Evolutionary conservation across 805 yeast genomes (phyloP).

Genomic region (Wickerhamiella qilinensis): DNA sequence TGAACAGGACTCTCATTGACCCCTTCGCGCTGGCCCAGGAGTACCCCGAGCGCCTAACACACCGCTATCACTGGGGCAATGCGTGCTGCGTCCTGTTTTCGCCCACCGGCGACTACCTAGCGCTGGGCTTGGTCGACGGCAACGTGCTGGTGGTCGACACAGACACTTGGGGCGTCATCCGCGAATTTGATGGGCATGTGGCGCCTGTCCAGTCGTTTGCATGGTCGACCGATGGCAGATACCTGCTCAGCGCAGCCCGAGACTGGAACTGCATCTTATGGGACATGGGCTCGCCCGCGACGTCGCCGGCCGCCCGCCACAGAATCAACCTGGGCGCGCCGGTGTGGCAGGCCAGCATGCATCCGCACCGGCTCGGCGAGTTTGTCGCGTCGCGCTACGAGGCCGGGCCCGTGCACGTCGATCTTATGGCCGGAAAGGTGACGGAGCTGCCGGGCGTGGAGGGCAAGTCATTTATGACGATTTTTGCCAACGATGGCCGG

Average conservation of each 20-base stretch:
- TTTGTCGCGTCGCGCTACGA: conserved; percentile 52
- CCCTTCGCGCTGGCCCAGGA: conserved; percentile 87
- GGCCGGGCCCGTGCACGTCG: conserved; percentile 35
- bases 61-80: conserved; percentile 35
- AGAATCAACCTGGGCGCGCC: conserved; percentile 30
- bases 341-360: conserved; percentile 50
- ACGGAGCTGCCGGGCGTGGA: not conserved
- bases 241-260: conserved; percentile 50
- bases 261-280: conserved; percentile 75
- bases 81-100: conserved; percentile 56
- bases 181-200: conserved; percentile 46
- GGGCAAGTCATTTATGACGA: not conserved
- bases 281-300: conserved; percentile 36
- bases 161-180: conserved; percentile 45
- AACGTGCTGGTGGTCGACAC: conserved; percentile 56
- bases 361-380: conserved; percentile 29
- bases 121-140: conserved; percentile 66
- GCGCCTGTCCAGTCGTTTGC: conserved; percentile 51
- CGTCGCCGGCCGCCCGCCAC: not conserved
- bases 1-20: conserved; percentile 74
- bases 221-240: conserved; percentile 66
- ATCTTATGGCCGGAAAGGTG: conserved; percentile 12
- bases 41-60: conserved; percentile 70
- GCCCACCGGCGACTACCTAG: conserved; percentile 68
- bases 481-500: not conserved